These are phyloP conservation scores for Bruguiera gymnorhiza DNA, from an alignment of 345 rosid species.

Conservation along the genomic window DNA sequence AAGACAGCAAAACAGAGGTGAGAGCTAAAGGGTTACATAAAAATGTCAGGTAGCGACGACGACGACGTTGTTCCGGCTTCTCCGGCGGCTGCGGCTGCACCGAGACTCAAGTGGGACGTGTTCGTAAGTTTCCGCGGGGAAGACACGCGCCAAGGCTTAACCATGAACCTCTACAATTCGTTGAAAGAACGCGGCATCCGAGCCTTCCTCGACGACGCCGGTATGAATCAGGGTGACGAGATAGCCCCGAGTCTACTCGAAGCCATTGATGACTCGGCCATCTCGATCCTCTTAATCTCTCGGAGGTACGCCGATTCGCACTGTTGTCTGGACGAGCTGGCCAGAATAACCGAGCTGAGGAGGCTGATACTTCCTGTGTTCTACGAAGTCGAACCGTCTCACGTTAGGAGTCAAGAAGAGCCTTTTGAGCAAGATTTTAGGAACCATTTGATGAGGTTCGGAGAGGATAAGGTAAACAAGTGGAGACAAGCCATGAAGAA, in stretches of 20 bases:
- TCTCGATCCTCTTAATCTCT: constrained; percentile 42
- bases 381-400: constrained; percentile 42
- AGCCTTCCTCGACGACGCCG: constrained; percentile 42
- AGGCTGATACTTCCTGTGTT: constrained; percentile 50
- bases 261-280: constrained; percentile 54
- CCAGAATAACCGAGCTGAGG: constrained; percentile 31
- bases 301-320: constrained; percentile 34
- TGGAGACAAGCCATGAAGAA: constrained; percentile 46
- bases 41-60: not conserved
- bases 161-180: constrained; percentile 21
- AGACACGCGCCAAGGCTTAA: constrained; percentile 44
- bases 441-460: constrained; percentile 20
- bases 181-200: constrained; percentile 28
- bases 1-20: no score
- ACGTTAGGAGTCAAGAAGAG: constrained; percentile 40
- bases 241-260: constrained; percentile 28
- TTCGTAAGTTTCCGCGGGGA: constrained; percentile 58
- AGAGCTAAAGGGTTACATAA: no score
- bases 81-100: constrained; percentile 18
- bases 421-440: constrained; percentile 36
- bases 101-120: constrained; percentile 45
- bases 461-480: constrained; percentile 10
- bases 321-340: constrained; percentile 54
- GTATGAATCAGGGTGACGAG: constrained; percentile 42
- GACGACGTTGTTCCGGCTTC: not conserved